These are phyloP conservation scores for Chalciporus sphaerocephalus DNA, from an alignment of 768 basidiomycete species.

Conservation along the genomic window DNA sequence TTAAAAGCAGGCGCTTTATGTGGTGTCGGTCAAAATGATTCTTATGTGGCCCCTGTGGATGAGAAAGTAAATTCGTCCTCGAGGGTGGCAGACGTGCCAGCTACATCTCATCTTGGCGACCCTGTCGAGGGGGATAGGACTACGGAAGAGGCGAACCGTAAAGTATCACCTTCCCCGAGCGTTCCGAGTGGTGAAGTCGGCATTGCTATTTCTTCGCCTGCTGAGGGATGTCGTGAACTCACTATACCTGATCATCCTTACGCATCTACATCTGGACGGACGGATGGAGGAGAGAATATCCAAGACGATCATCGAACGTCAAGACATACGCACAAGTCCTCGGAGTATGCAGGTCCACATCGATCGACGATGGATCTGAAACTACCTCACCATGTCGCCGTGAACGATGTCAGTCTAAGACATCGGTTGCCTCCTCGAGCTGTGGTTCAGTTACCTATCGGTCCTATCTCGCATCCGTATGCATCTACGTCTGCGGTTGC, in stretches of 20 bases:
- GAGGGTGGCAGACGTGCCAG: constrained; percentile 24
- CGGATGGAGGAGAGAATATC: neutral
- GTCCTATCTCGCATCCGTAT: constrained; percentile 31
- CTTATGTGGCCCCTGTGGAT: constrained; percentile 22
- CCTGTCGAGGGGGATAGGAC: neutral
- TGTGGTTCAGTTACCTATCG: constrained; percentile 15
- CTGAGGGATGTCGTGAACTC: constrained; percentile 19
- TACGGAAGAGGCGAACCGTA: constrained; percentile 4
- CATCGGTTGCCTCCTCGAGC: constrained; percentile 36
- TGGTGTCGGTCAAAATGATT: constrained; percentile 21
- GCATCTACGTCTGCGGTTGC: neutral
- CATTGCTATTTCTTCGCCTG: constrained; percentile 39
- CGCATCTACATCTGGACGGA: constrained; percentile 12
- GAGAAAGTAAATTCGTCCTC: constrained; percentile 22
- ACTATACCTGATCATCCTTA: constrained; percentile 35
- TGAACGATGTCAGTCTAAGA: constrained; percentile 32
- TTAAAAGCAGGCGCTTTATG: constrained; percentile 33
- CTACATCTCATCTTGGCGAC: constrained; percentile 9
- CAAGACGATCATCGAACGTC: constrained; percentile 8
- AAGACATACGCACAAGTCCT: constrained; percentile 22
- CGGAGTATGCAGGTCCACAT: constrained; percentile 41
- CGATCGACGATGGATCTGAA: constrained; percentile 30
- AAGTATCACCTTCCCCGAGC: constrained; percentile 31
- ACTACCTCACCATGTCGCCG: constrained; percentile 10
- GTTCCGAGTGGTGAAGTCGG: constrained; percentile 33